Evolutionary conservation across 176 grass and related monocot species (phyloP), one percentile per base, ranked within the genome.

Genomic region (Juncus effusus): DNA sequence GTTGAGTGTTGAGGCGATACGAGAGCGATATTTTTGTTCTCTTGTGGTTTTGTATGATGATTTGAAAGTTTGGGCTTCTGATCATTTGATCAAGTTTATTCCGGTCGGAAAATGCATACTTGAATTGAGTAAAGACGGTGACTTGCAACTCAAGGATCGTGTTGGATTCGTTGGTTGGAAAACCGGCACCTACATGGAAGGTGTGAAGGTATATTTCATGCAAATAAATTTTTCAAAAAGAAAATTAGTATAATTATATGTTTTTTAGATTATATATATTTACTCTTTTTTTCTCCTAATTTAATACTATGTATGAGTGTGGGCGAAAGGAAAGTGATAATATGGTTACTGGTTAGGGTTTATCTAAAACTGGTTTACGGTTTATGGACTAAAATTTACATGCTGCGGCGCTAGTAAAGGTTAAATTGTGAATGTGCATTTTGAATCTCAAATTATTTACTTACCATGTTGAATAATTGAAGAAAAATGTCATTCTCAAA

Each of bases 41-140:
- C 35, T 84, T 6, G 56, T 84, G 53, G 28, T 84, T 47, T 40
- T 79, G 5, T 59, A 75, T 50, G 64, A 72, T 14, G 76, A 79
- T 59, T 10, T 70, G 8, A 84, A 84, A 54, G 81, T 84, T 15
- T 84, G 81, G 81, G 70, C 76, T 47, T 75, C 81, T 10, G 81
- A 84, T 15, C 63, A 84, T 70, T 15, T 36, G 15, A 40, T 36
- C 4, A 75, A 69, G 64, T 79, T 79, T 28, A 4, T 74, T 3
- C 62, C 76, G 2, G 68, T 10, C 2, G 54, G 49, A 12, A 79
- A 7, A 9, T 84, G 76, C 50, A n/a, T 75, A 55, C 70, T 84
- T 37, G 58, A 75, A 36, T 51, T 84, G 3, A 75, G 37, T n/a
- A 9, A 10, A 3, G 40, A 75, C 16, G 81, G 81, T 38, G 63